phyloP scores from a whole-genome alignment of 2,329 filamentous ascomycete genomes.

The Aureobasidium leucospermi region DNA sequence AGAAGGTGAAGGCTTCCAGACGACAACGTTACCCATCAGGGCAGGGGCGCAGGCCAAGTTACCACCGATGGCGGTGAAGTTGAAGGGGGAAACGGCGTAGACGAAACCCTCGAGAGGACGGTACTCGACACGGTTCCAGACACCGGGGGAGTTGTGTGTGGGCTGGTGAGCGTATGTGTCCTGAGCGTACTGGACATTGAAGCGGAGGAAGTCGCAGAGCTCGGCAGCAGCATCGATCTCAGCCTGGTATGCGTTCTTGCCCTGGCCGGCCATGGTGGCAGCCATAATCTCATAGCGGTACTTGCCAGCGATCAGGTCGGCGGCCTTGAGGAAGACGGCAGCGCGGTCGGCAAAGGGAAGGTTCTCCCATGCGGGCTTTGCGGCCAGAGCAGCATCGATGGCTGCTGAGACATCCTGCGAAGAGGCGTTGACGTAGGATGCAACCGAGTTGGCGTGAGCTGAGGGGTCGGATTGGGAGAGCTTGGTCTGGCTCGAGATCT shows the following conservation, averaged over 20 bases:
- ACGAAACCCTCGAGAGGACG: slow-evolving; percentile 90
- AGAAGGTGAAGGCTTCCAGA: slow-evolving; percentile 93
- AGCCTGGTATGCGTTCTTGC: slow-evolving; percentile 98
- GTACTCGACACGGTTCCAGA: slow-evolving; percentile 91
- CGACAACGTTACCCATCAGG: slow-evolving; percentile 84
- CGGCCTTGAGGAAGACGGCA: slow-evolving; percentile 91
- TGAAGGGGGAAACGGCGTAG: slow-evolving; percentile 90
- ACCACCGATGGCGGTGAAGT: slow-evolving; percentile 91
- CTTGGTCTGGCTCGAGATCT: slow-evolving; percentile 48
- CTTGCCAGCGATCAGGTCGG: slow-evolving; percentile 81
- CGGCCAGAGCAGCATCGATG: slow-evolving; percentile 77
- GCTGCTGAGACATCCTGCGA: slow-evolving; percentile 67
- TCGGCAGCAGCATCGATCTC: slow-evolving; percentile 96
- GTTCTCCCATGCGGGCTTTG: slow-evolving; percentile 77
- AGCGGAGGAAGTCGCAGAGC: slow-evolving; percentile 83
- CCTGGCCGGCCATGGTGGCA: slow-evolving; percentile 89
- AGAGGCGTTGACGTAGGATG: slow-evolving; percentile 77
- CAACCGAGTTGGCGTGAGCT: slow-evolving; percentile 67
- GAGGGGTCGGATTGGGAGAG: slow-evolving; percentile 76
- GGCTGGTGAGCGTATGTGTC: slow-evolving; percentile 86
- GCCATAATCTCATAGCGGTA: slow-evolving; percentile 98
- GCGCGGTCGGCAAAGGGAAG: slow-evolving; percentile 86
- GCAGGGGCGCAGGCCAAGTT: slow-evolving; percentile 80
- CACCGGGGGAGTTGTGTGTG: slow-evolving; percentile 68
- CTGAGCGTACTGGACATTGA: slow-evolving; percentile 90